Evolutionary conservation across 2,329 filamentous ascomycete species (phyloP), one percentile per base, ranked within the genome.

Genomic region (Simplicillium sp.): DNA sequence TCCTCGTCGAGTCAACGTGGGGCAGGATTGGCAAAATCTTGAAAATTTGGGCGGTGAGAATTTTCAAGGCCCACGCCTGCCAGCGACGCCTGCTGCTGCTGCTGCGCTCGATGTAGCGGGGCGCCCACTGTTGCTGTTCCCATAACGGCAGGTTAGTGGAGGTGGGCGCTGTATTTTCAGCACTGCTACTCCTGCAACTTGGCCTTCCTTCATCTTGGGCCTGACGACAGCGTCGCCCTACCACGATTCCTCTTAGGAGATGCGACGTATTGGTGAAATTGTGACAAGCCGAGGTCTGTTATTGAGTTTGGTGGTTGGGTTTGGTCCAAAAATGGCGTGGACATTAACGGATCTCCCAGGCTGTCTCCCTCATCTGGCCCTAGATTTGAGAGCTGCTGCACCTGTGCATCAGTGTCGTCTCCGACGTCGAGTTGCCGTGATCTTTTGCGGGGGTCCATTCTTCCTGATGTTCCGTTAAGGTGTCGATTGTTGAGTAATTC

Each of bases 401-500:
- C 20, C 20, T 25, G 20, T 25, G 20, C 9, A 9, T 25, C 20
- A 5, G 20, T 25, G 20, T 25, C 20, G 9, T 25, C 20, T 9
- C 20, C 20, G 20, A 25, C 20, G 9, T 25, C 20, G 9, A 25
- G 20, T 25, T 5, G 20, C 20, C 20, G 20, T 9, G 20, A 25
- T 25, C 20, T 25, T 9, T 25, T 25, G 20, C 20, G 20, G 9
- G 20, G 9, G 20, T 25, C 20, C 20, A 25, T 25, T 25, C 20
- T 25, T 25, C 20, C 20, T 5, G 20, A 9, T 5, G 20, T 25
- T 25, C 20, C 20, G 20, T 25, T 25, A 6, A 25, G 5, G 9
- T 66, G 61, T 3, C 64, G 55, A 43, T 54, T 59, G 33, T 65
- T 57, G 38, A 62, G 60, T 4, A 57, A 55, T 8, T 65, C 61